Conservation (phyloP, 2,329 filamentous ascomycete genomes). For the Colletotrichum tropicicola region DNA sequence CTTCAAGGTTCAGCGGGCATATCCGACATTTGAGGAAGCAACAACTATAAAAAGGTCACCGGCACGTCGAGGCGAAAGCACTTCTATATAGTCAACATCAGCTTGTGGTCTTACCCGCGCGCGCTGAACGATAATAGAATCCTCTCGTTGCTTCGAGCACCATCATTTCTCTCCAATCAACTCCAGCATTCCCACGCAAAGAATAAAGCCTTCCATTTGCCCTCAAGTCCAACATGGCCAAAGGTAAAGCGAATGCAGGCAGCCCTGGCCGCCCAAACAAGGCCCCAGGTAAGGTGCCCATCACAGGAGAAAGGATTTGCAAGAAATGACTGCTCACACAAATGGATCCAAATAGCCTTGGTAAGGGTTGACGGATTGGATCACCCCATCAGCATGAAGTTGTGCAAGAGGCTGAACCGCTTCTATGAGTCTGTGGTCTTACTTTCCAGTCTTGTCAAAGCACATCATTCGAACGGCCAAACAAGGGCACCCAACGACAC, state of each 20-base stretch:
- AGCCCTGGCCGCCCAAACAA: background rate
- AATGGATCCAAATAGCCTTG: background rate
- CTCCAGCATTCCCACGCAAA: background rate
- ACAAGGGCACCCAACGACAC: background rate
- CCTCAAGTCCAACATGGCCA: background rate
- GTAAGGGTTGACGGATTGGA: background rate
- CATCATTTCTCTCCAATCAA: background rate
- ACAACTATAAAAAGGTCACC: too few species aligned
- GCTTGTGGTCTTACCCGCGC: too few species aligned
- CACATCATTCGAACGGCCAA: background rate
- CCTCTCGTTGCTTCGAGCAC: too few species aligned
- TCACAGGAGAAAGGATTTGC: too few species aligned
- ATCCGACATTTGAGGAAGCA: too few species aligned
- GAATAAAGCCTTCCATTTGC: background rate
- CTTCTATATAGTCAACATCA: too few species aligned
- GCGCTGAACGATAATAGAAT: too few species aligned
- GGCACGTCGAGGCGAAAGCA: too few species aligned
- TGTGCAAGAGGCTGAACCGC: conserved; percentile 27
- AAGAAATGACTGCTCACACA: too few species aligned
- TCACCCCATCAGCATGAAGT: background rate
- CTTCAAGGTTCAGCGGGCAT: too few species aligned
- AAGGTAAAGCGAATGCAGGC: background rate
- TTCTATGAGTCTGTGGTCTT: conserved; percentile 41
- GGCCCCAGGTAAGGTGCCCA: background rate
- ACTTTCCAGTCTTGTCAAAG: conserved; percentile 35